Evolutionary conservation across 2,329 filamentous ascomycete genomes (phyloP), one percentile per base, ranked within the genome.

Genomic region (Zarea fungicola): DNA sequence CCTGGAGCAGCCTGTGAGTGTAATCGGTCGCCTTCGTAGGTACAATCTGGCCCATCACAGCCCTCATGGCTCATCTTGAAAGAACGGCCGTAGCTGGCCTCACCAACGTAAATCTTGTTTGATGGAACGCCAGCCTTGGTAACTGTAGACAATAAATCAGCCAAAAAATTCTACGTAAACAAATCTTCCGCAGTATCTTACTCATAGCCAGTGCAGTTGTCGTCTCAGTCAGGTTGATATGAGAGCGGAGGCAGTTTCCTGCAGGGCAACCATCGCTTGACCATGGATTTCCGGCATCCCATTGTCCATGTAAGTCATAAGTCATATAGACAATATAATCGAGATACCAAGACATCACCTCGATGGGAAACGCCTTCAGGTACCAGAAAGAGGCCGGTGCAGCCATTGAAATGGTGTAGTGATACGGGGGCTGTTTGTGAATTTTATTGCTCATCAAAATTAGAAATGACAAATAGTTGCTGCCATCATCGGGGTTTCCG

Each of bases 251-350:
- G 14, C 91, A 64, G 59, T 91, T 92, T 2, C 87, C 80, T 56
- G 83, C 76, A 64, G 93, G 86, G 21, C 43, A 41, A 10, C 37
- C 37, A 11, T 5, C 5, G 3, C 6, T 4, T 11, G 37, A 23
- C 19, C 23, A 16, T 1, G 81, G 85, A 0, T 83, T 70, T 2
- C 62, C 63, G 2, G 67, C 63, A 54, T 81, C 78, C 84, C 85
- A 93, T 6, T 76, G 77, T 5, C 86, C 87, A 1, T 84, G 75
- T 60, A 74, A 89, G 67, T 90, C 85, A 59, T 89, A 90, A 1
- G 81, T 79, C 84, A 89, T 89, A 6, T 85, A 65, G 61, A 83
- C 77, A 63, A 80, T 70, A 51, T 71, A 72, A 59, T 83, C 80
- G 13, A 82, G 61, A 6, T 72, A 63, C 3, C 60, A 36, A 16